Evolutionary conservation across 2,329 filamentous ascomycete species (phyloP), one percentile per base, ranked within the genome.

Genomic region (Cordyceps farinosa): DNA sequence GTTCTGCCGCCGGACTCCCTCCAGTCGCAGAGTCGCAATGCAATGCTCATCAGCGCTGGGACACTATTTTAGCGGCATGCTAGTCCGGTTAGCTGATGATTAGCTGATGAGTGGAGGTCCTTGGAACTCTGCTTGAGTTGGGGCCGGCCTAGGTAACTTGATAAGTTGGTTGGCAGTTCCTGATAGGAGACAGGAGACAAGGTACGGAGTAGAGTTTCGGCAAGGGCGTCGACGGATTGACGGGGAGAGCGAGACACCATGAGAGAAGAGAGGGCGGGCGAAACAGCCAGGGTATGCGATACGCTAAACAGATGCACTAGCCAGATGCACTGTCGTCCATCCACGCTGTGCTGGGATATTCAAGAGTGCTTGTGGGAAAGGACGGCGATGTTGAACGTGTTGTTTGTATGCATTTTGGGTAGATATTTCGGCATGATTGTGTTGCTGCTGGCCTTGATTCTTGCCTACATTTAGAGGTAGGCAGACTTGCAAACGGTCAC

Each of bases 231-330:
- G 53, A 52, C 5, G 38, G 38, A 13, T 40, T 8, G 51, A 52
- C 34, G 51, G 44, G 40, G 58, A 38, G 32, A 50, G 42, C 44
- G 63, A 52, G 50, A 45, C 55, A 48, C 22, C 6, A 54, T 34
- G 34, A 44, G 34, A 42, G n/a, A 52, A 52, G 30, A 52, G 50
- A 36, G 32, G 17, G 50, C 36, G 30, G 50, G 17, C 42, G 40
- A 59, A 59, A 59, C 42, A 51, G 22, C 45, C 15, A 27, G 44
- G 50, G 50, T 36, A 22, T 22, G 50, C 9, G 30, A 36, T 52
- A n/a, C 48, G 29, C 47, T 13, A 29, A 22, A 42, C 40, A 42
- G 15, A 17, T 42, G 40, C 15, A 22, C 22, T 22, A 22, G 22
- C 38, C 38, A 40, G 38, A 13, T 40, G 13, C 38, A 11, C 10